These are phyloP conservation scores for Rheum nobile DNA, from an alignment of 148 eudicot genomes.

Conservation along the genomic window DNA sequence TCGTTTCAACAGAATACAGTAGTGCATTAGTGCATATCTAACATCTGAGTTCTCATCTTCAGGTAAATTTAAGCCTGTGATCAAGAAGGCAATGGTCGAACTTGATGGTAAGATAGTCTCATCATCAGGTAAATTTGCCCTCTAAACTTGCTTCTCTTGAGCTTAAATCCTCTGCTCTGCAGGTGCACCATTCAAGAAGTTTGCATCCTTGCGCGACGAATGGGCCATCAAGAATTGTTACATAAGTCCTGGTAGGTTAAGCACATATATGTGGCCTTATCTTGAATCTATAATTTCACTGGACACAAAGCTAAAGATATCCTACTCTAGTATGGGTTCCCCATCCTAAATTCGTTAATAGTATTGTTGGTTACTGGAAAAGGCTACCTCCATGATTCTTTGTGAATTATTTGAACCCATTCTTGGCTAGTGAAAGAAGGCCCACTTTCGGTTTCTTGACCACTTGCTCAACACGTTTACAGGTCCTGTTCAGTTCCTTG, in stretches of 20 bases:
- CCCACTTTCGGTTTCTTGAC: not conserved
- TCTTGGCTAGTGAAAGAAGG: not conserved
- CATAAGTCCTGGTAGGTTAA: constrained; percentile 73
- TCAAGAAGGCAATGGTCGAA: constrained; percentile 98
- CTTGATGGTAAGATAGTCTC: constrained; percentile 49
- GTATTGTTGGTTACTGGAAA: too few relatives aligned
- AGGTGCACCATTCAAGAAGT: constrained; percentile 95
- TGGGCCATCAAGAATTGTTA: constrained; percentile 90
- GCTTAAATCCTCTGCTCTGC: constrained; percentile 8
- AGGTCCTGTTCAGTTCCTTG: constrained; percentile 87
- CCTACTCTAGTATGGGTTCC: too few relatives aligned
- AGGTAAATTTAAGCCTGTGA: constrained; percentile 99
- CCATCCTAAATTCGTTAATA: too few relatives aligned
- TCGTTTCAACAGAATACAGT: not conserved
- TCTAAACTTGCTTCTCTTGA: not conserved
- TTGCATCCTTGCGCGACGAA: constrained; percentile 83
- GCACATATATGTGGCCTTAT: not conserved
- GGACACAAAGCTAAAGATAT: not conserved
- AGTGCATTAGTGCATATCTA: not conserved
- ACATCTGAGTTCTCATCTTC: constrained; percentile 14
- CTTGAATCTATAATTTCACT: not conserved
- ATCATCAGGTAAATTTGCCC: not conserved
- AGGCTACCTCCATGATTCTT: too few relatives aligned
- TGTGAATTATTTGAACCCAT: not conserved
- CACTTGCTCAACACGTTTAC: not conserved